Percentiles rank a stretch among this genome's conserved stretches.
Evolutionary conservation across 441 rosid species (phyloP).

Genomic region (Populus hybrid): DNA sequence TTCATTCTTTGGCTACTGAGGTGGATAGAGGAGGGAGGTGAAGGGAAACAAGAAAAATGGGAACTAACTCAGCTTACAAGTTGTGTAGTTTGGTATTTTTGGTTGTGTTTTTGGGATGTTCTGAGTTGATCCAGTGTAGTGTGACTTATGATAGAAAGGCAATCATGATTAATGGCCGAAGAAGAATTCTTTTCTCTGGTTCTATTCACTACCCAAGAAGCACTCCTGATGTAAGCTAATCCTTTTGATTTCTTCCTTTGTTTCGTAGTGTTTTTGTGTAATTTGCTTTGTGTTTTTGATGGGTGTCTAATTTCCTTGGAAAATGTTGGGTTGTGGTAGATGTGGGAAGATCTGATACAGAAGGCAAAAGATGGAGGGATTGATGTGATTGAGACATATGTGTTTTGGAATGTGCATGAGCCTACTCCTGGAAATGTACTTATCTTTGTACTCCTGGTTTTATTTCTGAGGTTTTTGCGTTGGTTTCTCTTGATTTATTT

Average conservation of each 20-base stretch:
- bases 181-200: slow-evolving; percentile 54
- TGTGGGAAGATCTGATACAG: slow-evolving; percentile 79
- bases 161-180: slow-evolving; percentile 49
- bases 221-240: slow-evolving; percentile 45
- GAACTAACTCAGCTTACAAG: slow-evolving; percentile 17
- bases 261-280: not conserved
- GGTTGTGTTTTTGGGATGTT: slow-evolving; percentile 21
- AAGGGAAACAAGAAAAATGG: slow-evolving; percentile 17
- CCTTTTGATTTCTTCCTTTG: not conserved
- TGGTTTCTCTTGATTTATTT: not conserved
- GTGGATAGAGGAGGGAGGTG: not conserved
- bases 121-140: slow-evolving; percentile 28
- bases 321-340: slow-evolving; percentile 31
- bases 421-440: slow-evolving; percentile 77
- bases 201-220: slow-evolving; percentile 45
- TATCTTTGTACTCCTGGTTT: not conserved
- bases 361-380: slow-evolving; percentile 87
- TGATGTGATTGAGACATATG: slow-evolving; percentile 85
- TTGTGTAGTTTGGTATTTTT: slow-evolving; percentile 12
- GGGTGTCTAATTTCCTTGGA: slow-evolving; percentile 21
- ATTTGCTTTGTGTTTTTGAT: not conserved
- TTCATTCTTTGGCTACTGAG: not conserved
- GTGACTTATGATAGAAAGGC: slow-evolving; percentile 55
- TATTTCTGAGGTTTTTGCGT: not conserved
- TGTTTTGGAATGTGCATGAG: slow-evolving; percentile 91